These are phyloP conservation scores for Spathaspora girioi DNA, from an alignment of 805 yeast species.

Conservation along the genomic window DNA sequence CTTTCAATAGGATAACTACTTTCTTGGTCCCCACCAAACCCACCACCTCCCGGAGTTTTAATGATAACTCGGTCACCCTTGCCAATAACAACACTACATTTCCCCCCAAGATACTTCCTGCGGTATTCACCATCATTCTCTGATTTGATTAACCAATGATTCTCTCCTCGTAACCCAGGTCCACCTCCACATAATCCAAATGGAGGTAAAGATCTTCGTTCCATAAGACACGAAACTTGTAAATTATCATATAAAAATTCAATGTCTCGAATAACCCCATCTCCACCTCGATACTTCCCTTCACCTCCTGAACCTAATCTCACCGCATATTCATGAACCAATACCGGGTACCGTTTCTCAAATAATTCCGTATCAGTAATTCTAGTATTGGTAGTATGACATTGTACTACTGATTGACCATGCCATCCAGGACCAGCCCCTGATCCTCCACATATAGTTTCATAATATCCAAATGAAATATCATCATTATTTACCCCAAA, in stretches of 20 bases:
- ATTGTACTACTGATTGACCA: slow-evolving; percentile 87
- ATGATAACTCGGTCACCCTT: slow-evolving; percentile 41
- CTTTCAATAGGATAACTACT: slow-evolving; percentile 19
- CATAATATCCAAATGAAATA: slow-evolving; percentile 84
- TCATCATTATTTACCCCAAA: slow-evolving; percentile 76
- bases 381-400: slow-evolving; percentile 91
- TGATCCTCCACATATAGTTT: slow-evolving; percentile 93
- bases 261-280: slow-evolving; percentile 82
- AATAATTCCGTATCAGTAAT: slow-evolving; percentile 89
- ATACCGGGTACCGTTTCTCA: slow-evolving; percentile 83
- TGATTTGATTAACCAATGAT: slow-evolving; percentile 27
- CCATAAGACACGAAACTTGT: slow-evolving; percentile 78
- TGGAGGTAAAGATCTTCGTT: slow-evolving; percentile 81
- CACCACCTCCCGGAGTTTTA: slow-evolving; percentile 45
- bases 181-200: slow-evolving; percentile 84
- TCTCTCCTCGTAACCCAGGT: slow-evolving; percentile 66
- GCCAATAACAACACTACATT: slow-evolving; percentile 25
- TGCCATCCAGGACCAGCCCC: slow-evolving; percentile 89
- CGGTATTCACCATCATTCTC: slow-evolving; percentile 13
- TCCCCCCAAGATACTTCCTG: slow-evolving; percentile 29
- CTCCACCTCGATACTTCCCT: slow-evolving; percentile 74
- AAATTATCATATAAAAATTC: slow-evolving; percentile 52
- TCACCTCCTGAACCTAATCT: slow-evolving; percentile 76
- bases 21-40: slow-evolving; percentile 26
- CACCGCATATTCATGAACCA: slow-evolving; percentile 67